Evolutionary conservation across 1,139 yeast genomes (phyloP), one percentile per base, ranked within the genome.

Genomic region (Taphrina communis): DNA sequence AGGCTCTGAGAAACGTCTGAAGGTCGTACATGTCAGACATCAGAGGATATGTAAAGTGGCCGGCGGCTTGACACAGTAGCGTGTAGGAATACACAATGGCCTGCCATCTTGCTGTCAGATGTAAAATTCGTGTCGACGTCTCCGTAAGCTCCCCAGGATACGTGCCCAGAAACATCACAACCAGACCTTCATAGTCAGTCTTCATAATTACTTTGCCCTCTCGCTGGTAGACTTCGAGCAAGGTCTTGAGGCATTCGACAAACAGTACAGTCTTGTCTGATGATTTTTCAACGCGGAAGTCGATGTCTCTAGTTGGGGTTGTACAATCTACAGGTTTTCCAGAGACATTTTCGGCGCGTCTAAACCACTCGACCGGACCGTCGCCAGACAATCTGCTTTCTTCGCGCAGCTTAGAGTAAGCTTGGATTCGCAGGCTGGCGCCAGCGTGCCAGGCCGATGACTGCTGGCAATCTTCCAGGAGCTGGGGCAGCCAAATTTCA

Each of bases 401-500:
- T 44, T 11, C 19, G 48, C 12, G 48, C 19, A 44, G 48, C n/a
- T 1, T 44, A 3, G 19, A 6, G 42, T 58, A 58, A 1, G 62
- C 62, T 6, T 7, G 42, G 8, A 21, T 48, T 1, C 62, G 51
- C 6, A 25, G 46, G 4, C 8, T 11, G 9, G 14, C 21, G 12
- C 62, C 62, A 11, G 46, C 39, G 11, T 58, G n/a, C 62, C 62
- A 58, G 53, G 62, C 51, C 7, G 62, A 42, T 6, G 53, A 6
- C 21, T 58, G 62, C 11, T 8, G 31, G 42, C 25, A 31, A 31
- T 58, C 53, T 35, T 58, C 62, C 36, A 58, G 21, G n/a, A 58
- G 42, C 31, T 58, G 62, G 11, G 62, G 62, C 41, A 58, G 25
- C 62, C 62, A 58, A 11, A 58, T n/a, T 25, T 42, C 53, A 6